Evolutionary conservation across 1,139 yeast species (phyloP).

Genomic region (Zygoascus meyerae): DNA sequence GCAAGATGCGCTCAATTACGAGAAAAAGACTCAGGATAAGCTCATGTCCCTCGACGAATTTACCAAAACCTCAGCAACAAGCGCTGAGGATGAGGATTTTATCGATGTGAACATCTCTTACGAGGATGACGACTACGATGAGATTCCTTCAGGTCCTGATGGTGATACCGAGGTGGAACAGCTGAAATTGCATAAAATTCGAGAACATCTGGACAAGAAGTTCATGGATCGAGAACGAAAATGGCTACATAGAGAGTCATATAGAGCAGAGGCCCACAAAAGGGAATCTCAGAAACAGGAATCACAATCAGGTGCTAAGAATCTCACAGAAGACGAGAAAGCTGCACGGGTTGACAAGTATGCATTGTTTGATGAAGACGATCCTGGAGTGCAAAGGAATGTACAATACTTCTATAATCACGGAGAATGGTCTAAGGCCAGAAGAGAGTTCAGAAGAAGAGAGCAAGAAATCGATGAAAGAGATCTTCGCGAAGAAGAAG

Average conservation of each 20-base stretch:
- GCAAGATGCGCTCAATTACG: slow-evolving; percentile 23
- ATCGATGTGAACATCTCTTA: slow-evolving; percentile 7
- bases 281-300: slow-evolving; percentile 16
- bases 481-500: slow-evolving; percentile 25
- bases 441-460: slow-evolving; percentile 25
- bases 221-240: slow-evolving; percentile 23
- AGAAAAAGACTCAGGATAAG: slow-evolving; percentile 18
- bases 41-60: slow-evolving; percentile 8
- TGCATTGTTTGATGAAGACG: slow-evolving; percentile 25
- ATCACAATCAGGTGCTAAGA: slow-evolving; percentile 12
- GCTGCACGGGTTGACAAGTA: slow-evolving; percentile 20
- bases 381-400: slow-evolving; percentile 17
- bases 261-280: slow-evolving; percentile 23
- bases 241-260: slow-evolving; percentile 25
- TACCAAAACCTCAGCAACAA: not conserved
- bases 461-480: slow-evolving; percentile 29
- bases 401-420: slow-evolving; percentile 32
- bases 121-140: slow-evolving; percentile 15
- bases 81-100: not conserved
- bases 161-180: slow-evolving; percentile 22
- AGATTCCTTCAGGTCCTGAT: slow-evolving; percentile 13
- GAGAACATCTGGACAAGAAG: slow-evolving; percentile 18
- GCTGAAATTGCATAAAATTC: slow-evolving; percentile 10
- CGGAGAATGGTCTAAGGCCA: slow-evolving; percentile 31
- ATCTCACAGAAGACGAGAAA: slow-evolving; percentile 17